Evolutionary conservation across 345 rosid species (phyloP).

Genomic region (Balakata baccata): DNA sequence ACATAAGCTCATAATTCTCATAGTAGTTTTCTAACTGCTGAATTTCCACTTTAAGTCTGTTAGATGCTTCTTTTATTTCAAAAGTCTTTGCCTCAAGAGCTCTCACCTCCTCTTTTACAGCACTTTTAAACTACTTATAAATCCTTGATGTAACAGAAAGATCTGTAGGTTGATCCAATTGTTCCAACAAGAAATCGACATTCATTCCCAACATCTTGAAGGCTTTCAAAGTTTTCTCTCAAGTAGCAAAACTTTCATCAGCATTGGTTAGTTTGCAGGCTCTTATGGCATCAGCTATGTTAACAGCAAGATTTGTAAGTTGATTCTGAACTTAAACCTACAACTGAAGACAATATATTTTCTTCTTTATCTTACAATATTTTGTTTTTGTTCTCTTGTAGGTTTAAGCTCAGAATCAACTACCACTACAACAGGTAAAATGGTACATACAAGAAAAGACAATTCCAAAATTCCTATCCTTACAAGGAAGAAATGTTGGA

Average conservation of each 20-base stretch:
- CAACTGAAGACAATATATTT: too few species aligned
- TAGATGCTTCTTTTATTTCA: conserved; percentile 15
- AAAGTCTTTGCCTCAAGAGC: conserved; percentile 23
- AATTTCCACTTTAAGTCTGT: conserved; percentile 22
- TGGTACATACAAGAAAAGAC: too few species aligned
- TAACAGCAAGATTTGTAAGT: too few species aligned
- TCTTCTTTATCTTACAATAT: too few species aligned
- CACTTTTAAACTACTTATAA: conserved; percentile 20
- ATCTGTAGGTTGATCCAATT: conserved; percentile 27
- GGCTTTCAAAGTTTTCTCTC: conserved; percentile 38
- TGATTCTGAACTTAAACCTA: too few species aligned
- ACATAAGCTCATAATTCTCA: conserved; percentile 16
- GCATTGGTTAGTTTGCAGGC: conserved; percentile 31
- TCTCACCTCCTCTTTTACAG: conserved; percentile 19
- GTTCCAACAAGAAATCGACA: conserved; percentile 27
- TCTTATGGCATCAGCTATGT: conserved; percentile 44
- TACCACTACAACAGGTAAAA: too few species aligned
- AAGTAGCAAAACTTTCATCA: conserved; percentile 15
- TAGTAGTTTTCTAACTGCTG: conserved; percentile 10
- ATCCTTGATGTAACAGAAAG: conserved; percentile 24
- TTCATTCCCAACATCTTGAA: conserved; percentile 40
- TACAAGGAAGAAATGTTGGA: too few species aligned
- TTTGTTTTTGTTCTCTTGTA: too few species aligned
- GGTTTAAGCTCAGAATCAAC: too few species aligned
- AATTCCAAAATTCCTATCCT: too few species aligned